A percentile compares a stretch with the other conserved stretches of the same genome.
These are phyloP conservation scores for Sordariomycetes sp. DNA, from an alignment of 2,329 filamentous ascomycete species.

Conservation along the genomic window DNA sequence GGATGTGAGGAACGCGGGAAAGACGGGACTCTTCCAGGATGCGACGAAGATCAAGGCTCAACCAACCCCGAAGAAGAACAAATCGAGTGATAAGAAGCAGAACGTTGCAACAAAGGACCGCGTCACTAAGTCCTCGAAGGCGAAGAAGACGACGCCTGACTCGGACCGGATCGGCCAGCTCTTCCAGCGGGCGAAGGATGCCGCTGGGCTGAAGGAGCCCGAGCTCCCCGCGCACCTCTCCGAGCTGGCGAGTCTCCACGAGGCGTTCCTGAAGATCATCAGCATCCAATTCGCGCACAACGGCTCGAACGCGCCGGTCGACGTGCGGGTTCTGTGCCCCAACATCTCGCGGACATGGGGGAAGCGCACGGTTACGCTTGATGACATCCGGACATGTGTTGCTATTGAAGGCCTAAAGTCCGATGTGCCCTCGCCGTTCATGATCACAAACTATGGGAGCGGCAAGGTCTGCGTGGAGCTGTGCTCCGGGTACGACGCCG, in stretches of 20 bases:
- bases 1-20: not conserved
- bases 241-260: conserved; percentile 51
- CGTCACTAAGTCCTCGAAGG: conserved; percentile 13
- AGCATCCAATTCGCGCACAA: conserved; percentile 59
- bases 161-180: conserved; percentile 21
- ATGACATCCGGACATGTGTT: conserved; percentile 54
- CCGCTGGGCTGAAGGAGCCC: conserved; percentile 11
- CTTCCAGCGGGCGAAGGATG: conserved; percentile 16
- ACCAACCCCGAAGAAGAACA: not conserved
- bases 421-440: conserved; percentile 25
- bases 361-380: conserved; percentile 50
- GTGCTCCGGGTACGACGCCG: conserved; percentile 17
- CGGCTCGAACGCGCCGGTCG: conserved; percentile 46
- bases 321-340: conserved; percentile 46
- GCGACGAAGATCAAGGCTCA: not conserved
- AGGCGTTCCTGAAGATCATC: conserved; percentile 54
- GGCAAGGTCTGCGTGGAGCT: conserved; percentile 47
- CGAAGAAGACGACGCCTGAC: conserved; percentile 8
- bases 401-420: conserved; percentile 37
- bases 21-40: conserved; percentile 2
- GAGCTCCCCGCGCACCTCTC: conserved; percentile 36
- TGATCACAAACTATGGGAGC: conserved; percentile 36
- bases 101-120: not conserved
- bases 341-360: conserved; percentile 58
- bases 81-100: not conserved